Conservation (phyloP, 1,284 basidiomycete genomes). For the Heliocybe sulcata region DNA sequence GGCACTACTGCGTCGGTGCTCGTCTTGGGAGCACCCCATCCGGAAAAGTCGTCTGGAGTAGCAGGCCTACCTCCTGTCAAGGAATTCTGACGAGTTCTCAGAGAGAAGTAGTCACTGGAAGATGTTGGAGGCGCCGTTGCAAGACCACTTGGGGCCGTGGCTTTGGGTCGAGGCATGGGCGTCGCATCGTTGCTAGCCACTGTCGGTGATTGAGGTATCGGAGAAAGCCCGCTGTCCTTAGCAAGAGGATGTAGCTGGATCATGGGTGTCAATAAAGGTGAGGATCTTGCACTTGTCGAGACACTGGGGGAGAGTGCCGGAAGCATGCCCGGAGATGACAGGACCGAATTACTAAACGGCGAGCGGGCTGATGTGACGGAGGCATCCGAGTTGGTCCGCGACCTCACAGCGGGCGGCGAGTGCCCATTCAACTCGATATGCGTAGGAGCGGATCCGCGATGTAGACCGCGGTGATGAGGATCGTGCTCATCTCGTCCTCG, state of each 20-base stretch:
- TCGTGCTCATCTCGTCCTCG: conserved; percentile 23
- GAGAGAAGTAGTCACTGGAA: conserved; percentile 43
- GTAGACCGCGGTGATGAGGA: conserved; percentile 14
- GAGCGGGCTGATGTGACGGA: conserved; percentile 11
- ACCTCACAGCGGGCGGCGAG: not conserved
- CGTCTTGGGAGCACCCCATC: conserved; percentile 27
- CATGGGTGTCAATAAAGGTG: conserved; percentile 48
- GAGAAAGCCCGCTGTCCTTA: conserved; percentile 20
- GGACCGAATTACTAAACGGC: conserved; percentile 24
- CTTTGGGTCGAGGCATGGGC: conserved; percentile 17
- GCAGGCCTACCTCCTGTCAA: conserved; percentile 22
- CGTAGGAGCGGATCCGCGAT: conserved; percentile 19
- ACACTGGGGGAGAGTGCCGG: conserved; percentile 55
- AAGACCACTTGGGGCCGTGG: not conserved
- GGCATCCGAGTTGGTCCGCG: not conserved
- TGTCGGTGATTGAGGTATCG: conserved; percentile 27
- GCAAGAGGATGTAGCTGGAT: conserved; percentile 38
- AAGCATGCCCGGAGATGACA: conserved; percentile 54
- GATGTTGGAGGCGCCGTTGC: conserved; percentile 10
- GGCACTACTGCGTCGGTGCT: conserved; percentile 22
- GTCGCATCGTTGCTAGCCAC: conserved; percentile 19
- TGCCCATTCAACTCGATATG: conserved; percentile 22
- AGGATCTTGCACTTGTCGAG: conserved; percentile 33
- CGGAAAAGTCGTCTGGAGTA: conserved; percentile 44
- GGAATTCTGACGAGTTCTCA: conserved; percentile 36